A percentile compares a stretch with the other conserved stretches of the same genome.
Conservation (phyloP, 768 basidiomycete genomes). For the Hortiboletus campestris region DNA sequence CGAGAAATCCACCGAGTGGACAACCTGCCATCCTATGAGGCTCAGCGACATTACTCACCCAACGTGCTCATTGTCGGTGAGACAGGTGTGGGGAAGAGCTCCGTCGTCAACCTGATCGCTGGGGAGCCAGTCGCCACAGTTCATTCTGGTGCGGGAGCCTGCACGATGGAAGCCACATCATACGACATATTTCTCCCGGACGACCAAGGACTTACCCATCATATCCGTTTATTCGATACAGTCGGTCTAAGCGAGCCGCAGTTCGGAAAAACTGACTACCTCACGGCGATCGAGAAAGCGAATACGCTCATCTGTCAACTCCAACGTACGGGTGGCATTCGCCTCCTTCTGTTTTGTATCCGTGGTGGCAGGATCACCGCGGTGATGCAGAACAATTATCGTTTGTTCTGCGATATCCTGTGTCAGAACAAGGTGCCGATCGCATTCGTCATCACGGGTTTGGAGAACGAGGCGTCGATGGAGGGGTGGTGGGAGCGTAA, state of each 20-base stretch:
- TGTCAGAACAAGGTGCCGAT: slow-evolving; percentile 33
- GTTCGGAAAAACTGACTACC: slow-evolving; percentile 21
- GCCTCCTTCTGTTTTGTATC: slow-evolving; percentile 35
- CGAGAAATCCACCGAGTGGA: slow-evolving; percentile 7
- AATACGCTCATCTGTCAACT: slow-evolving; percentile 37
- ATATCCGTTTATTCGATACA: slow-evolving; percentile 34
- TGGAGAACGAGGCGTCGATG: slow-evolving; percentile 34
- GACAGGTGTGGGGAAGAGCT: slow-evolving; percentile 38
- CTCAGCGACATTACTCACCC: slow-evolving; percentile 26
- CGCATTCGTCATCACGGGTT: slow-evolving; percentile 30
- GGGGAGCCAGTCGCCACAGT: slow-evolving; percentile 25
- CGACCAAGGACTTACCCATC: slow-evolving; percentile 12
- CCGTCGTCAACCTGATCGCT: slow-evolving; percentile 40
- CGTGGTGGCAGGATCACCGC: slow-evolving; percentile 33
- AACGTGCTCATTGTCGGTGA: slow-evolving; percentile 39
- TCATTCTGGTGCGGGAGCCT: slow-evolving; percentile 33
- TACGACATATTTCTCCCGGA: slow-evolving; percentile 28
- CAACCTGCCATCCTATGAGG: slow-evolving; percentile 19
- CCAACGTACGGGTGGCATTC: slow-evolving; percentile 29
- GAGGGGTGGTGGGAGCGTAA: slow-evolving; percentile 37
- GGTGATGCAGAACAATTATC: slow-evolving; percentile 31
- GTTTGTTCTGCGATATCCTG: slow-evolving; percentile 28
- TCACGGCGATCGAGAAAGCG: slow-evolving; percentile 31
- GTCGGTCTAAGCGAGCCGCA: slow-evolving; percentile 32
- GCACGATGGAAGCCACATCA: slow-evolving; percentile 32